Base-by-base conservation (phyloP, 768 basidiomycete species). In the Amanita subjunquillea region DNA sequence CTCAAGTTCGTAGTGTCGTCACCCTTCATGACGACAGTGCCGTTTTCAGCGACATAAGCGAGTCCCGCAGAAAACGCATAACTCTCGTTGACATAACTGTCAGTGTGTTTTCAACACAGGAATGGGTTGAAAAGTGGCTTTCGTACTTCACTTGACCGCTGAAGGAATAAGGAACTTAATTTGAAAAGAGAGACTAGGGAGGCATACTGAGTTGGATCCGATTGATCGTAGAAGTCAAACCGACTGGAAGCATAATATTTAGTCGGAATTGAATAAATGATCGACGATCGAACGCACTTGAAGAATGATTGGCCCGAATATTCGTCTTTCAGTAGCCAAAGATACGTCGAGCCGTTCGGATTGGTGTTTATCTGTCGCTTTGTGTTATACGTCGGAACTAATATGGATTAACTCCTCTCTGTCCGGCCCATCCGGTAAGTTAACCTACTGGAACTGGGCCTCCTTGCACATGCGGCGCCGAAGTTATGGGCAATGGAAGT, bases 111-210 rank as follows among this genome's bases (percentile, higher is more conserved):
- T 47, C 10, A 54, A 32, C 49, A 49, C 46, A n/a, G 41, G 36
- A 34, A 48, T 40, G 42, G 34, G 9, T 30, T 39, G 8, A 42
- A 42, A 13, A 30, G 51, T 25, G 9, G 12, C 17, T 15, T n/a
- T 69, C 80, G 57, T 67, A 89, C 85, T 72, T 78, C 51, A 90
- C 87, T 50, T 74, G 72, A 43, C 87, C 87, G 60, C 87, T 91
- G 17, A 29, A 53, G 54, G 41, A 42, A 51, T 44, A 50, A 42
- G 55, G 60, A 50, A 60, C 51, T 59, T 53, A 46, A 48, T 39
- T 29, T 46, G 29, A 56, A 43, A 41, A 59, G 54, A 39, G 54
- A 46, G 44, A 39, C 54, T 25, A 25, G 30, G 30, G 41, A 60
- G 32, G 55, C 54, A 54, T 61, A 84, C 86, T 84, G 72, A 25